Evolutionary conservation across 192 early-diverging fungal species (phyloP), one percentile per base, ranked within the genome.

Genomic region (Backusella mclennaniae): DNA sequence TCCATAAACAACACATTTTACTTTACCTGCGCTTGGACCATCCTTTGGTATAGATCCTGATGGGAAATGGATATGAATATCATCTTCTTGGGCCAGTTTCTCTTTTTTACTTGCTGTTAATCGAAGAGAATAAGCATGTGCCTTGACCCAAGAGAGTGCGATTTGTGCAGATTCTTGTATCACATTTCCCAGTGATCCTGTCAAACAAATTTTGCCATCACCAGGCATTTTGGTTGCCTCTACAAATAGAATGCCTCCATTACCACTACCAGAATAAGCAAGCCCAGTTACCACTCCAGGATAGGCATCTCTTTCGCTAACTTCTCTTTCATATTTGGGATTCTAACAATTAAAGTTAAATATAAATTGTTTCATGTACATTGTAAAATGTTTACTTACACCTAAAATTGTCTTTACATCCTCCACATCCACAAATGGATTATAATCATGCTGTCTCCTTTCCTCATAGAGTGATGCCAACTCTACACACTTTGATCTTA

Each of bases 61-160:
- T 1, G 95, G 95, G 72, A 96, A 86, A 76, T 96, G 95, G n/a
- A 96, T 91, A 80, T 96, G 95, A n/a, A 96, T 82, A 85, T 94
- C 94, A 21, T 77, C 71, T 15, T 91, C 72, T 71, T 85, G 87
- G 53, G 93, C 88, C 19, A 91, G 69, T 35, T 85, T 86, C 3
- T 80, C 80, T 19, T 80, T 80, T 14, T 79, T 52, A 0, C 74
- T 76, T 4, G 76, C 76, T 3, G 87, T 85, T 14, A 93, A 72
- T 6, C 89, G 85, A 15, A 95, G 82, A 17, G 84, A 67, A 66
- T 84, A 80, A 17, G 90, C 87, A 80, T 95, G 91, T 8, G 91
- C 74, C 67, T 92, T 90, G 19, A 95, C 92, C 91, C 90, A 96
- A 19, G 92, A 89, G n/a, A 95, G 74, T 4, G 88, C 92, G 66